Base-by-base conservation (phyloP, 495 filamentous ascomycete genomes). In the Trichoderma reesei region DNA sequence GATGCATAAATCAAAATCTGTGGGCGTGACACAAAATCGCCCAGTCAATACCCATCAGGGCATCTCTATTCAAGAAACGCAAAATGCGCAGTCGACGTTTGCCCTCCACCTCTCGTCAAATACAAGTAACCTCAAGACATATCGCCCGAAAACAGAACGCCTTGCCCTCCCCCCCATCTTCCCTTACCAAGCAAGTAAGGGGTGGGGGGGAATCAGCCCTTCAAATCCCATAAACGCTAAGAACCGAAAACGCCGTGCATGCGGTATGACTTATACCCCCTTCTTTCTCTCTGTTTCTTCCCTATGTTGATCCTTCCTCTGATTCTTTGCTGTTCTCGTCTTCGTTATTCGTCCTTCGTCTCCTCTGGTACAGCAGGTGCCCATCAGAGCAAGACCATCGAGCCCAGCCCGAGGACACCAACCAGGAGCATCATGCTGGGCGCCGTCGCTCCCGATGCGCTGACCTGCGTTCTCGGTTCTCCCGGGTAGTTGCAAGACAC, bases 401-500 rank as follows among this genome's bases (percentile, higher is more conserved):
- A 56, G 7, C 26, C 31, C 4, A 56, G 26, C 13, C 20, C 26
- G 6, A 36, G 14, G 13, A 34, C 16, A 34, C 51, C 26, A 6
- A 56, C 16, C 1, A 56, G 51, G 51, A 56, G 9, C 31, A 34
- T 3, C 14, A 56, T 10, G 26, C 51, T 56, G 54, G 60, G 39
- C 18, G 41, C 2, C 5, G 48, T 33, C 9, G 20, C 38, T 9
- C 39, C 18, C 41, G 61, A 36, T 26, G 39, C 16, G 26, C 26
- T 63, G 6, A 46, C 9, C 14, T 33, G 16, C 14, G 61, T 44
- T 14, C 61, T 72, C 38, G 77, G 75, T 42, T 74, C 75, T 26
- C 79, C 78, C 5, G 75, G 78, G 38, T 78, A 80, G 59, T 82
- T 82, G 71, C 79, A 82, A 38, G 72, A 74, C 48, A 79, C 67